Percentiles rank a stretch among this genome's conserved stretches.
These are phyloP conservation scores for Graphilbum fragrans DNA, from an alignment of 2,329 filamentous ascomycete genomes.

Conservation along the genomic window DNA sequence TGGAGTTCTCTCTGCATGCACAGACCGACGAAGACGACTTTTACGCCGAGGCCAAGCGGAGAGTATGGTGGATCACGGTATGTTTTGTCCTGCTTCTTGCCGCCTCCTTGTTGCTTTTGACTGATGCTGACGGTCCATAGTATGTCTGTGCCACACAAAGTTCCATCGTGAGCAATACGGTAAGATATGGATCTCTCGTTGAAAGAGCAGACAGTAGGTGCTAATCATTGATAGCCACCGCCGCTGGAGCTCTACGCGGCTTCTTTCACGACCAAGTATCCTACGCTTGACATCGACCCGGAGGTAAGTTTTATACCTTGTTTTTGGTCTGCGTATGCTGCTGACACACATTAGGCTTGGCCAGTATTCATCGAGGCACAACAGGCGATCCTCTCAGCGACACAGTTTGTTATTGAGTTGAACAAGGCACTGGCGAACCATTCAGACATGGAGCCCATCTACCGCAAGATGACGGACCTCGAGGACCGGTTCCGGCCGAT, in stretches of 20 bases:
- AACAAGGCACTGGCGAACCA: constrained; percentile 26
- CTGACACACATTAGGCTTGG: constrained; percentile 21
- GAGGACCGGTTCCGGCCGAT: constrained; percentile 25
- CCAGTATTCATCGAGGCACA: constrained; percentile 31
- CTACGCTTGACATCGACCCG: constrained; percentile 26
- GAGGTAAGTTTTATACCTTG: constrained; percentile 19
- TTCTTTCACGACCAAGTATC: constrained; percentile 31
- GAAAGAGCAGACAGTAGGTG: too few relatives aligned
- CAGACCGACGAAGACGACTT: constrained; percentile 25
- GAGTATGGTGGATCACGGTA: constrained; percentile 42
- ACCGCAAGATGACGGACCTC: constrained; percentile 26
- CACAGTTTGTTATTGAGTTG: constrained; percentile 34
- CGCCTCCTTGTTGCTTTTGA: background rate
- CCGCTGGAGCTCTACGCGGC: constrained; percentile 12
- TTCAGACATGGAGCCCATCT: constrained; percentile 26
- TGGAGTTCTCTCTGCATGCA: constrained; percentile 29
- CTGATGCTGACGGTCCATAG: constrained; percentile 21
- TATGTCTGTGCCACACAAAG: constrained; percentile 38
- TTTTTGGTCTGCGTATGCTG: background rate
- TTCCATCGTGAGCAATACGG: constrained; percentile 36
- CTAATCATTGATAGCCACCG: constrained; percentile 4
- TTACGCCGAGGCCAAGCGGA: constrained; percentile 31
- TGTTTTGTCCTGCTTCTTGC: constrained; percentile 5
- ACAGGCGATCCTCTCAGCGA: constrained; percentile 32
- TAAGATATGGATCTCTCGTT: too few relatives aligned